Percentiles rank a stretch among this genome's conserved stretches.
Evolutionary conservation across 1,284 basidiomycete species (phyloP).

Genomic region (Trichosporon sp.): DNA sequence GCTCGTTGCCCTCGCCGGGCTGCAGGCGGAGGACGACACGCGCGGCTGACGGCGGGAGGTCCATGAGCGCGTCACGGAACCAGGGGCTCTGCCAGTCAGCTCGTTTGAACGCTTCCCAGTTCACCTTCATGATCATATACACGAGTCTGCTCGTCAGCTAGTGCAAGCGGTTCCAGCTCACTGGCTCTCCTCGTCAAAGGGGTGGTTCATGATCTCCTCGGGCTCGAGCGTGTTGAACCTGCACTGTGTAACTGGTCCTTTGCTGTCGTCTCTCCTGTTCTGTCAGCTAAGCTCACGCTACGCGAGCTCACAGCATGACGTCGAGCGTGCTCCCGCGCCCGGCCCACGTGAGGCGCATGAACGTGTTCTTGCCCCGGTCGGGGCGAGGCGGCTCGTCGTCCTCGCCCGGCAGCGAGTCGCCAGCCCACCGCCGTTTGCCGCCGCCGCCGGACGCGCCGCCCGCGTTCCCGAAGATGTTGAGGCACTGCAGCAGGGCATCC

Average conservation of each 20-base stretch:
- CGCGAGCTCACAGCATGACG: constrained; percentile 65
- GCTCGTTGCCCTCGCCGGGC: constrained; percentile 11
- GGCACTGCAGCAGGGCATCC: constrained; percentile 74
- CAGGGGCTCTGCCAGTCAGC: constrained; percentile 65
- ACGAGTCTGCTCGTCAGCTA: constrained; percentile 56
- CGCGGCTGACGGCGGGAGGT: constrained; percentile 77
- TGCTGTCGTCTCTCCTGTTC: constrained; percentile 74
- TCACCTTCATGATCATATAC: constrained; percentile 79
- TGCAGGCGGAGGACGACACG: constrained; percentile 76
- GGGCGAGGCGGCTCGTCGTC: constrained; percentile 43
- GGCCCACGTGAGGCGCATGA: constrained; percentile 76
- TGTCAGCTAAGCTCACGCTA: background rate
- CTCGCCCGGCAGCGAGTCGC: constrained; percentile 51
- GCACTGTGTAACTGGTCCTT: constrained; percentile 81
- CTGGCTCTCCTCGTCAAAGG: constrained; percentile 67
- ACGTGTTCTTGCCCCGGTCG: constrained; percentile 53
- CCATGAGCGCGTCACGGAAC: constrained; percentile 84
- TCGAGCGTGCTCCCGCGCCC: constrained; percentile 74
- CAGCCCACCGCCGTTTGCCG: constrained; percentile 45
- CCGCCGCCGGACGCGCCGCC: constrained; percentile 20
- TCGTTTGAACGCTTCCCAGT: background rate
- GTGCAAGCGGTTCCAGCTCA: constrained; percentile 44
- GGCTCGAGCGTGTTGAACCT: constrained; percentile 81
- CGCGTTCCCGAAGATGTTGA: constrained; percentile 87
- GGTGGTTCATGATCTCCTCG: constrained; percentile 71